Percentiles rank a stretch among this genome's conserved stretches.
Evolutionary conservation across 2,329 filamentous ascomycete genomes (phyloP).

Genomic region (Dendrostoma leiphaemia): DNA sequence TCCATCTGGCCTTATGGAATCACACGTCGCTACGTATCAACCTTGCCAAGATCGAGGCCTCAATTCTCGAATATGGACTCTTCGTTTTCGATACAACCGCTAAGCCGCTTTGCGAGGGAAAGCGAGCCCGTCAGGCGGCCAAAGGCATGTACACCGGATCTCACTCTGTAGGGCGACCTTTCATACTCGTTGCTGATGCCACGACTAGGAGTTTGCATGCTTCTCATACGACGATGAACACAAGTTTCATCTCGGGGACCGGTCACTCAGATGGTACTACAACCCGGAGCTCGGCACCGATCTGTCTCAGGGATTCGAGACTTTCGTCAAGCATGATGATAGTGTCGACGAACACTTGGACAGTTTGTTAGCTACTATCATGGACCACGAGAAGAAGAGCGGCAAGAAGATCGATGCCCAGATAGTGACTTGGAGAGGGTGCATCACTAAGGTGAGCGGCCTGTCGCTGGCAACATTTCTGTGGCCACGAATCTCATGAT

Average conservation of each 20-base stretch:
- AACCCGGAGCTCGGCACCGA: conserved; percentile 69
- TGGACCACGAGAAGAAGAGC: conserved; percentile 67
- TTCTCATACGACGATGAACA: conserved; percentile 93
- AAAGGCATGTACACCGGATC: conserved; percentile 50
- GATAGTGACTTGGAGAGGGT: conserved; percentile 90
- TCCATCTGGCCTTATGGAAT: background rate
- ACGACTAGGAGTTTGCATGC: conserved; percentile 74
- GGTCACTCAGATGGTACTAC: conserved; percentile 86
- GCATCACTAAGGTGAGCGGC: conserved; percentile 86
- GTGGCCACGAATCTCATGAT: conserved; percentile 1
- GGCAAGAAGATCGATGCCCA: conserved; percentile 70
- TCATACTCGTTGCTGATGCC: background rate
- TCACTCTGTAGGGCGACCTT: no score
- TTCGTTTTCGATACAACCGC: conserved; percentile 65
- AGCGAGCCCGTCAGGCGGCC: conserved; percentile 73
- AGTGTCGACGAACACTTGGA: conserved; percentile 83
- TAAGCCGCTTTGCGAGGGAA: conserved; percentile 64
- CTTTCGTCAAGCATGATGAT: conserved; percentile 81
- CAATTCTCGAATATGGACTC: conserved; percentile 10
- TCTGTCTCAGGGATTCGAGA: conserved; percentile 77
- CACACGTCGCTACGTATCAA: background rate
- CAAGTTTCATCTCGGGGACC: conserved; percentile 70
- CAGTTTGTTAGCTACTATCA: conserved; percentile 74
- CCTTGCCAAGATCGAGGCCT: background rate
- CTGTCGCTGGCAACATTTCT: no score